Conservation (phyloP, 495 filamentous ascomycete species). For the Xanthoparmelia taractica region DNA sequence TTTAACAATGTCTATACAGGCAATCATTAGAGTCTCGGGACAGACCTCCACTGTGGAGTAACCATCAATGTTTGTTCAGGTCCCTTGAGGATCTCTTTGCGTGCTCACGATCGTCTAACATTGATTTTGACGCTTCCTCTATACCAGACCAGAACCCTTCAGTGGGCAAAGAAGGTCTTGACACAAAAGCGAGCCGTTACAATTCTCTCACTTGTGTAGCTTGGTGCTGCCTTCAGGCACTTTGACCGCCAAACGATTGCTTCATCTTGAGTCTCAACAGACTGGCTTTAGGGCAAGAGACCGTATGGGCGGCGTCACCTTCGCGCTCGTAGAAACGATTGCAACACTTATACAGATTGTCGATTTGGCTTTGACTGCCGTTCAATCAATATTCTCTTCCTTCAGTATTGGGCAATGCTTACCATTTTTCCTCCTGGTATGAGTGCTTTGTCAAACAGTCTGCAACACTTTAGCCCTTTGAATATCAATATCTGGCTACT, state of each 20-base stretch:
- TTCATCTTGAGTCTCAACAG: conserved; percentile 80
- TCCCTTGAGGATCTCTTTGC: conserved; percentile 70
- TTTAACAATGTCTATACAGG: conserved; percentile 80
- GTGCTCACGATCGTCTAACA: conserved; percentile 99
- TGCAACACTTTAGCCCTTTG: conserved; percentile 29
- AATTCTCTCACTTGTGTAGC: conserved; percentile 13
- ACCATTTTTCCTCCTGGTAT: conserved; percentile 81
- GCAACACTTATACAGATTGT: conserved; percentile 95
- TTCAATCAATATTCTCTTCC: background rate
- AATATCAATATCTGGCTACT: conserved; percentile 19
- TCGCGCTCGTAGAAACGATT: conserved; percentile 74
- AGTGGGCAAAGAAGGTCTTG: conserved; percentile 45
- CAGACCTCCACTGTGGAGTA: conserved; percentile 49
- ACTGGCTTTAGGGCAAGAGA: conserved; percentile 77
- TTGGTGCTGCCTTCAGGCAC: background rate
- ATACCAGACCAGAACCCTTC: conserved; percentile 54
- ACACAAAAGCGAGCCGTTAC: conserved; percentile 45
- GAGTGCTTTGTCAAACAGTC: conserved; percentile 77
- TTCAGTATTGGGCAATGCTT: background rate
- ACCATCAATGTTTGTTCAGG: conserved; percentile 88
- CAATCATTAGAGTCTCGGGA: conserved; percentile 99
- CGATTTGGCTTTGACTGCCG: conserved; percentile 52
- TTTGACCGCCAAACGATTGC: conserved; percentile 38
- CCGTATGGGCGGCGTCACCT: conserved; percentile 67
- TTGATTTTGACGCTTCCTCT: conserved; percentile 56